Percentiles rank a stretch among this genome's conserved stretches.
phyloP scores from a whole-genome alignment of 2,329 filamentous ascomycete genomes.

The Alternaria burnsii region DNA sequence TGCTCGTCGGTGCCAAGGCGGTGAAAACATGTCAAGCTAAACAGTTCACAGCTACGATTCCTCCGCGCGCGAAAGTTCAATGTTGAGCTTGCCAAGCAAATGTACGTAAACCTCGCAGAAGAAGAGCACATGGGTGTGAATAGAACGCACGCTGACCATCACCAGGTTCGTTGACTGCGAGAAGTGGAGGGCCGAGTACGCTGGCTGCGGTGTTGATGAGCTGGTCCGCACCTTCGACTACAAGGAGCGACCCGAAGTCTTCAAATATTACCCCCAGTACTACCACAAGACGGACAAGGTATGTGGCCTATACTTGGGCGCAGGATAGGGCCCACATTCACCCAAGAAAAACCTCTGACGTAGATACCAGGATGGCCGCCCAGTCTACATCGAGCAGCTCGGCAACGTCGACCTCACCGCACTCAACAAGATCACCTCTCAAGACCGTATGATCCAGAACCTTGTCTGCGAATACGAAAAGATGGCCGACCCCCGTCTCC shows the following conservation, averaged over 20 bases:
- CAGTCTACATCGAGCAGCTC: conserved; percentile 95
- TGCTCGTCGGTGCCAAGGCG: conserved; percentile 33
- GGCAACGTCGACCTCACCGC: conserved; percentile 89
- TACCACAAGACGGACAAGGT: conserved; percentile 96
- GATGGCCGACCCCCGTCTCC: conserved; percentile 88
- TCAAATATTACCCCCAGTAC: conserved; percentile 95
- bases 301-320: conserved; percentile 22
- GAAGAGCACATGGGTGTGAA: not conserved
- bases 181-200: conserved; percentile 87
- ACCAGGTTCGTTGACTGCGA: conserved; percentile 88
- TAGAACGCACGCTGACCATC: conserved; percentile 32
- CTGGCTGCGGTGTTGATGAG: conserved; percentile 73
- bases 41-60: conserved; percentile 74
- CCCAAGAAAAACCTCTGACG: conserved; percentile 15
- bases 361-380: conserved; percentile 80
- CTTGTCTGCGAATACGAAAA: conserved; percentile 98
- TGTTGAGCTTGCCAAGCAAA: conserved; percentile 81
- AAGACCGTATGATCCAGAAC: conserved; percentile 95
- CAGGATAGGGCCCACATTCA: not conserved
- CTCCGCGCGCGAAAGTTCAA: conserved; percentile 95
- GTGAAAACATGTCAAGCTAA: conserved; percentile 25
- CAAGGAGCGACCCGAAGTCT: conserved; percentile 81
- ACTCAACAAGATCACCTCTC: conserved; percentile 92
- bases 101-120: conserved; percentile 66
- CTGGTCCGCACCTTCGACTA: conserved; percentile 85